These are phyloP conservation scores for Rhodosporidiobolus odoratus DNA, from an alignment of 768 basidiomycete species.

Conservation along the genomic window DNA sequence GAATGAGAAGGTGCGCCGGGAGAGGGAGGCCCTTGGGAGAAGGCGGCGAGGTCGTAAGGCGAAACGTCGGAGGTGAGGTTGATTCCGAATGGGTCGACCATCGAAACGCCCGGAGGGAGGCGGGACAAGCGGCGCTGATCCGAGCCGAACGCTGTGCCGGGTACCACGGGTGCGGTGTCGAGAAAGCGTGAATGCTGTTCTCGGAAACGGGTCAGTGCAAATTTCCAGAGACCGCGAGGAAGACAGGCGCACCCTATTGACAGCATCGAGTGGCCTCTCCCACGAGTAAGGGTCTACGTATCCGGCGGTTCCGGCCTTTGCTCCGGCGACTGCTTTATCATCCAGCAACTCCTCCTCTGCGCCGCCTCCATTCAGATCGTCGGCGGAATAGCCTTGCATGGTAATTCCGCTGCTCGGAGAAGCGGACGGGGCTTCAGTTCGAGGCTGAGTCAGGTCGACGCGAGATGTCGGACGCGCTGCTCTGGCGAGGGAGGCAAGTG, in stretches of 20 bases:
- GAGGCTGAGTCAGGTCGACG: no score
- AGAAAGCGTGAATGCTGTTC: conserved; percentile 31
- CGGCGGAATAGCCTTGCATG: no score
- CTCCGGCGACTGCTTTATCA: conserved; percentile 2
- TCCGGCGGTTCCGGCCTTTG: background rate
- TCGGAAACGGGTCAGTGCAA: background rate
- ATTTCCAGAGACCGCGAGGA: background rate
- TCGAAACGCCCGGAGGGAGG: conserved; percentile 27
- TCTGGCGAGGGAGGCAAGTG: no score
- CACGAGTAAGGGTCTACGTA: conserved; percentile 27
- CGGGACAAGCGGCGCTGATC: conserved; percentile 20
- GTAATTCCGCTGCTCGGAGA: no score
- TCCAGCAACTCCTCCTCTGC: conserved; percentile 33
- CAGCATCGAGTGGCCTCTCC: conserved; percentile 32
- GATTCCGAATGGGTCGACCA: conserved; percentile 37
- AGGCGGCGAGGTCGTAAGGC: conserved; percentile 24
- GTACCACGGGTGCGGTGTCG: conserved; percentile 18
- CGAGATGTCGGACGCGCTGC: no score
- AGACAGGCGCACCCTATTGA: conserved; percentile 22
- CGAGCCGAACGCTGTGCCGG: background rate
- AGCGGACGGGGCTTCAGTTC: no score
- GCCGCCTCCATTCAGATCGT: no score
- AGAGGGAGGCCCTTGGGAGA: background rate
- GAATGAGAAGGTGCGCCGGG: background rate
- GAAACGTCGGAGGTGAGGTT: conserved; percentile 21